Evolutionary conservation across 306 rosid species (phyloP).

Genomic region (Prinsepia uniflora): DNA sequence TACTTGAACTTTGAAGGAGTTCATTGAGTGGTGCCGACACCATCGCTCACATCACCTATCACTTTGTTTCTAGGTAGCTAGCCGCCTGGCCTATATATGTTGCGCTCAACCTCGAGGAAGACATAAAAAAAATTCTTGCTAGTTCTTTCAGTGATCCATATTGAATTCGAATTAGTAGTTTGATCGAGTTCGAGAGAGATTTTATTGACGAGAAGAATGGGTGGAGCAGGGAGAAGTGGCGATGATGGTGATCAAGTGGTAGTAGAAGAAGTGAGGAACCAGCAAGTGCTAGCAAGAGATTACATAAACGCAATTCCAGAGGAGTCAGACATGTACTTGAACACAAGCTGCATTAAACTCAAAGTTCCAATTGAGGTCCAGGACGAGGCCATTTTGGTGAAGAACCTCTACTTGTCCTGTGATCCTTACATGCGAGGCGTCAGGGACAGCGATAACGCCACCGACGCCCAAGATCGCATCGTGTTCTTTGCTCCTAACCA

Average conservation of each 20-base stretch:
- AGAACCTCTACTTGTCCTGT: constrained; percentile 55
- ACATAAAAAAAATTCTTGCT: not conserved
- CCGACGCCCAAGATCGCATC: not conserved
- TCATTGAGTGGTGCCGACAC: not conserved
- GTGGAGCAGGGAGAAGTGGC: not conserved
- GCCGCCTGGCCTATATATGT: too few relatives aligned
- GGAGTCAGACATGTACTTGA: constrained; percentile 19
- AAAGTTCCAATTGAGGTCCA: constrained; percentile 28
- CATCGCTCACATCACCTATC: not conserved
- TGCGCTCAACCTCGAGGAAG: not conserved
- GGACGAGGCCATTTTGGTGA: constrained; percentile 39
- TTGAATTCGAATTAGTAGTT: too few relatives aligned
- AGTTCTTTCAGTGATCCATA: too few relatives aligned
- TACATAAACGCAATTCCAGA: constrained; percentile 9
- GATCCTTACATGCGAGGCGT: constrained; percentile 58
- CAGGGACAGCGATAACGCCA: not conserved
- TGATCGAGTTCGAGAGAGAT: too few relatives aligned
- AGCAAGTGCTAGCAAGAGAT: constrained; percentile 20
- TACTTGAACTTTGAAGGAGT: too few relatives aligned
- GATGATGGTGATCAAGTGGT: not conserved
- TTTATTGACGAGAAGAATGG: not conserved
- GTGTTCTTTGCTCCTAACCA: constrained; percentile 35
- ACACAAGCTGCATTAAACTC: constrained; percentile 24
- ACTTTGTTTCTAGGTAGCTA: too few relatives aligned
- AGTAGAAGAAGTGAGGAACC: constrained; percentile 14